These are phyloP conservation scores for Cercospora berteroae DNA, from an alignment of 2,329 filamentous ascomycete species.

Conservation along the genomic window DNA sequence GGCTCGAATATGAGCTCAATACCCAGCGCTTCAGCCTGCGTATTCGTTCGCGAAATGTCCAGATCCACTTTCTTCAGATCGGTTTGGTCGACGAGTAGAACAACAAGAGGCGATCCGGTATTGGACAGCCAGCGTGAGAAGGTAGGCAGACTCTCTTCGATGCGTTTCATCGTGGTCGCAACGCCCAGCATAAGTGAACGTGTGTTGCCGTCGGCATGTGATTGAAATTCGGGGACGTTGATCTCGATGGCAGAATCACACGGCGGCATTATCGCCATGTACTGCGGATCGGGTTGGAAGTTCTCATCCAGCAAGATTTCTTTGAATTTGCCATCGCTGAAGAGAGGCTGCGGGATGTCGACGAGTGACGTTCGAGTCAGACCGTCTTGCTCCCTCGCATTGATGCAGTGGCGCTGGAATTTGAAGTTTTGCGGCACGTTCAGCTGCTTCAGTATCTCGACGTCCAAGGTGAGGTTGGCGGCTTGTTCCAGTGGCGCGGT, in stretches of 20 bases:
- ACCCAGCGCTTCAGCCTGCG: constrained; percentile 18
- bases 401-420: constrained; percentile 26
- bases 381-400: constrained; percentile 16
- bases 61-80: constrained; percentile 18
- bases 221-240: constrained; percentile 24
- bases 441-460: constrained; percentile 24
- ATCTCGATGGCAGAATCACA: constrained; percentile 20
- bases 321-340: constrained; percentile 2
- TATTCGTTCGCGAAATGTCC: constrained; percentile 13
- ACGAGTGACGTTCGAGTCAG: constrained; percentile 22
- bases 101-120: constrained; percentile 29
- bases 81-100: constrained; percentile 28
- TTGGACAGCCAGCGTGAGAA: constrained; percentile 30
- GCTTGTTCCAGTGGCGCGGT: constrained; percentile 8
- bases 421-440: constrained; percentile 19
- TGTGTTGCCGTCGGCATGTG: constrained; percentile 19
- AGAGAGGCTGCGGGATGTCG: constrained; percentile 12
- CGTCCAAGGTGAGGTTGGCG: constrained; percentile 22
- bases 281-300: constrained; percentile 10
- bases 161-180: constrained; percentile 28
- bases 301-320: constrained; percentile 20
- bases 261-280: constrained; percentile 20
- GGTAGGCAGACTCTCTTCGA: constrained; percentile 27
- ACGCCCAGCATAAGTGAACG: constrained; percentile 29
- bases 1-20: constrained; percentile 30